Conservation (phyloP, 768 basidiomycete genomes). For the Naganishia vaughanmartiniae region DNA sequence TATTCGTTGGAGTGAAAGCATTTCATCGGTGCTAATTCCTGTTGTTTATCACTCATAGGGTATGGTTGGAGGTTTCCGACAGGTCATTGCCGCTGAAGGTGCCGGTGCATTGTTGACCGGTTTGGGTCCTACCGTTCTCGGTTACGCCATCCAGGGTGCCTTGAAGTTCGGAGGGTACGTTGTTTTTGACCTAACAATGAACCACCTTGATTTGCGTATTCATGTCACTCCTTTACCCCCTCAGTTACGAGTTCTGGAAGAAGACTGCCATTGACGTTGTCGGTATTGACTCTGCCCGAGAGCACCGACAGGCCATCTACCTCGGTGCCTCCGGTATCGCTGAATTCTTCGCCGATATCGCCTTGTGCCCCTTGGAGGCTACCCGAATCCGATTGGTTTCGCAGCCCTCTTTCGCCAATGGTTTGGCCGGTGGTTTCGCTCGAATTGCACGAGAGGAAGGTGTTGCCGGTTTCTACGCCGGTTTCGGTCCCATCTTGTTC, state of each 20-base stretch:
- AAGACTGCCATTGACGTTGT: constrained; percentile 84
- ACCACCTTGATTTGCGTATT: background rate
- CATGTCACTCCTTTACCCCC: background rate
- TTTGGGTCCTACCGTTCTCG: constrained; percentile 85
- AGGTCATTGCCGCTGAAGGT: constrained; percentile 86
- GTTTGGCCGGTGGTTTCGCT: constrained; percentile 53
- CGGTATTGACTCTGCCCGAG: constrained; percentile 70
- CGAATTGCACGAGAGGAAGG: constrained; percentile 54
- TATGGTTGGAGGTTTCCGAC: constrained; percentile 74
- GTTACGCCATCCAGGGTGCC: constrained; percentile 93
- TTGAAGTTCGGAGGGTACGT: constrained; percentile 87
- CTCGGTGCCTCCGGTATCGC: constrained; percentile 89
- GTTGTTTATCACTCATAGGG: constrained; percentile 55
- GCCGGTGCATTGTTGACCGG: constrained; percentile 88
- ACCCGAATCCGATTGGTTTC: constrained; percentile 56
- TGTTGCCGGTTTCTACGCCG: constrained; percentile 55
- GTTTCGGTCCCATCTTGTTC: constrained; percentile 56
- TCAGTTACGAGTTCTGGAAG: constrained; percentile 86
- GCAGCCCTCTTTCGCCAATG: constrained; percentile 54
- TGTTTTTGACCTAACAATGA: background rate
- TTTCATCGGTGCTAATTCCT: background rate
- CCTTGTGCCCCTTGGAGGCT: constrained; percentile 84
- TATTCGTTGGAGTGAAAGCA: background rate
- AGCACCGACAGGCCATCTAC: constrained; percentile 78
- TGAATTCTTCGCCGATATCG: constrained; percentile 92